phyloP scores from a whole-genome alignment of 176 grass and related monocot species.

The Saccharum officinarum region DNA sequence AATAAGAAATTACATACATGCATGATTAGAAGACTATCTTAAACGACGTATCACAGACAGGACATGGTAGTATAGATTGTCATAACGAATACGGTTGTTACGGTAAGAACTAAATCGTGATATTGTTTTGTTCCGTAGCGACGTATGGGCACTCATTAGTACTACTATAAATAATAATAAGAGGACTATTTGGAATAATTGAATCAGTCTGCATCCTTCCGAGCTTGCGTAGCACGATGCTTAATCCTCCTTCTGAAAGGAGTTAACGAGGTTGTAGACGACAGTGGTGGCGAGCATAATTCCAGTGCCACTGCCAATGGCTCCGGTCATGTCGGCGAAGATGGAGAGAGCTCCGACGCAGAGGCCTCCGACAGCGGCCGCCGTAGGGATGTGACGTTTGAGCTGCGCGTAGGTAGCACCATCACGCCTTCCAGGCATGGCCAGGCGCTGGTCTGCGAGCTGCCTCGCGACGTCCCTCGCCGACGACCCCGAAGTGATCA shows the following conservation, averaged over 20 bases:
- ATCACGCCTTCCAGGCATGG: neutral
- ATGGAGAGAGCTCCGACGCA: conserved; percentile 24
- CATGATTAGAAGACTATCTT: no score
- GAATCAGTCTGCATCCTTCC: neutral
- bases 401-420: neutral
- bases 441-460: neutral
- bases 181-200: no score
- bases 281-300: neutral
- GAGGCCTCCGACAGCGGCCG: neutral
- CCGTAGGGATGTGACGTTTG: neutral
- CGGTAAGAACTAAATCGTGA: no score
- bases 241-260: neutral
- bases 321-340: conserved; percentile 20
- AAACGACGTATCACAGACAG: no score
- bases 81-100: no score
- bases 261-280: conserved; percentile 3
- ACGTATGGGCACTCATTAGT: no score
- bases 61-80: no score
- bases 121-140: no score
- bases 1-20: no score
- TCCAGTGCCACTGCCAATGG: neutral
- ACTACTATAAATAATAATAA: no score
- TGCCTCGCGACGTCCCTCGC: neutral
- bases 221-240: neutral
- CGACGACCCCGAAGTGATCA: neutral